Evolutionary conservation across 352 stramenopile species (phyloP).

Genomic region (Elongisporangium undulatum): DNA sequence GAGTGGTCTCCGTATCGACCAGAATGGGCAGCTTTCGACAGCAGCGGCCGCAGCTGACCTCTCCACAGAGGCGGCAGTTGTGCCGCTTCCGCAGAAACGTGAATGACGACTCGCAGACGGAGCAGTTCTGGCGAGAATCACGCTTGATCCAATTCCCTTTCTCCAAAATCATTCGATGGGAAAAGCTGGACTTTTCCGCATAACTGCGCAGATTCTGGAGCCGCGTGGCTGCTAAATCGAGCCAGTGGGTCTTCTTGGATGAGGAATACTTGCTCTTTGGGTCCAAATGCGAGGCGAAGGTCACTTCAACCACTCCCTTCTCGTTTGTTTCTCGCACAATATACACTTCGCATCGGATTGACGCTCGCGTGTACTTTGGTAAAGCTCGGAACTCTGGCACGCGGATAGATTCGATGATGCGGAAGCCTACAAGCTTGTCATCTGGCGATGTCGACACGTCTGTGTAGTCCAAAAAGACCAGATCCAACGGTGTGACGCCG

Average conservation of each 20-base stretch:
- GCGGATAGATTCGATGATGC: slow-evolving; percentile 79
- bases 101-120: slow-evolving; percentile 61
- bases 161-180: slow-evolving; percentile 44
- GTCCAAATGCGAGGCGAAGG: slow-evolving; percentile 77
- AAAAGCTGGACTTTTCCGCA: slow-evolving; percentile 66
- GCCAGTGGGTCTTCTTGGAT: slow-evolving; percentile 49
- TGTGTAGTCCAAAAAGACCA: slow-evolving; percentile 85
- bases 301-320: slow-evolving; percentile 75
- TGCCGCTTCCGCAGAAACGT: slow-evolving; percentile 76
- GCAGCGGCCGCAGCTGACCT: slow-evolving; percentile 64
- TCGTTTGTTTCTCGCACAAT: slow-evolving; percentile 59
- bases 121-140: slow-evolving; percentile 49
- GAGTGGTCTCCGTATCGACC: slow-evolving; percentile 47
- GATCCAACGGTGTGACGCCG: slow-evolving; percentile 47
- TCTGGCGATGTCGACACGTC: slow-evolving; percentile 61
- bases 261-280: slow-evolving; percentile 73
- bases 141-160: slow-evolving; percentile 33
- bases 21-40: slow-evolving; percentile 70
- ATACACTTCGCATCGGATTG: slow-evolving; percentile 80
- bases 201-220: slow-evolving; percentile 57
- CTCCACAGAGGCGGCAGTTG: slow-evolving; percentile 69
- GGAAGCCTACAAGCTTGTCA: slow-evolving; percentile 63
- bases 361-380: slow-evolving; percentile 63
- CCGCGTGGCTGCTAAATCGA: slow-evolving; percentile 49
- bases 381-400: slow-evolving; percentile 50